A percentile compares a stretch with the other conserved stretches of the same genome.
Evolutionary conservation across 139 green algal species (phyloP).

Genomic region (Tetratostichococcus sp.): DNA sequence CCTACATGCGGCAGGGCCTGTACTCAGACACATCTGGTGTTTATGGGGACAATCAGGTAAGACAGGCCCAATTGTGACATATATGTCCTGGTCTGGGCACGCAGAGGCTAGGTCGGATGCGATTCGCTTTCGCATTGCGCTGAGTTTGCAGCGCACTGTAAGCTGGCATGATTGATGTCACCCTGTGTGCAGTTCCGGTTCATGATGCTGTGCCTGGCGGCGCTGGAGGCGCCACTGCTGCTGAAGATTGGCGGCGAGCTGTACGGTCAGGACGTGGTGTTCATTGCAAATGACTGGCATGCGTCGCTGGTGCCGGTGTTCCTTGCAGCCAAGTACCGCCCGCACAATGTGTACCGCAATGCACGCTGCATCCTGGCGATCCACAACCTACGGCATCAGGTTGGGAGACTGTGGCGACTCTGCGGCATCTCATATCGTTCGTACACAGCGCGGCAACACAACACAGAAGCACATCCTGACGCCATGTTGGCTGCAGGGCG

Average conservation of each 20-base stretch:
- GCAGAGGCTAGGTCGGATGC: too few relatives aligned
- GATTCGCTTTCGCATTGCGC: too few relatives aligned
- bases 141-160: too few relatives aligned
- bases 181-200: slow-evolving; percentile 61
- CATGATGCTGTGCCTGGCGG: slow-evolving; percentile 64
- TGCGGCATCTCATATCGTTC: too few relatives aligned
- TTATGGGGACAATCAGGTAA: slow-evolving; percentile 80
- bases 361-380: slow-evolving; percentile 75
- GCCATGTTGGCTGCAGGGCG: slow-evolving; percentile 55
- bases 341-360: slow-evolving; percentile 64
- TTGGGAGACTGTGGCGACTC: slow-evolving; percentile 8
- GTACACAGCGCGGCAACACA: too few relatives aligned
- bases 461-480: too few relatives aligned
- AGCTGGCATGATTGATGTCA: background rate
- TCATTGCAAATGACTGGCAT: slow-evolving; percentile 72
- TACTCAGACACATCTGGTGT: slow-evolving; percentile 73
- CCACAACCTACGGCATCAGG: slow-evolving; percentile 86
- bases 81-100: background rate
- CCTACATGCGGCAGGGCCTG: slow-evolving; percentile 57
- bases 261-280: slow-evolving; percentile 44
- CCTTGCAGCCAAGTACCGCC: slow-evolving; percentile 80
- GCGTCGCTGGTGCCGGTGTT: slow-evolving; percentile 72
- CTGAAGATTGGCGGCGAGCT: slow-evolving; percentile 31
- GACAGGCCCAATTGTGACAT: background rate
- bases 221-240: slow-evolving; percentile 65